A percentile compares a stretch with the other conserved stretches of the same genome.
phyloP scores from a whole-genome alignment of 2,329 filamentous ascomycete genomes.

The Stagonosporopsis vannaccii region DNA sequence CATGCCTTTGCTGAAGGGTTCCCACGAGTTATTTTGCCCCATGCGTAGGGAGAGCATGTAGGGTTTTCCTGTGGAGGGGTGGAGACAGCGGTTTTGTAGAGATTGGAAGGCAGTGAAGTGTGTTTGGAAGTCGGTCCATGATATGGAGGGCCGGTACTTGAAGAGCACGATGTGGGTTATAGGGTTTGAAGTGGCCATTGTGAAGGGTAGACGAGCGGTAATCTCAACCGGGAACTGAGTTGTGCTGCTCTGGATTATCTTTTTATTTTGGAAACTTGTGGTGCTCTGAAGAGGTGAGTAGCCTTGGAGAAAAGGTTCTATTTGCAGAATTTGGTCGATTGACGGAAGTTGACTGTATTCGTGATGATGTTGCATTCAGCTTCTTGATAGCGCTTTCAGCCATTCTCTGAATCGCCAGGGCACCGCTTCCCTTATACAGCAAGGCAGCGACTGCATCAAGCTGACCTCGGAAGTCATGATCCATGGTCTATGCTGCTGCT shows the following conservation, averaged over 20 bases:
- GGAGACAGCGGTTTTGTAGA: conserved; percentile 34
- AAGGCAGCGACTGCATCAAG: not conserved
- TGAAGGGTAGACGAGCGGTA: not conserved
- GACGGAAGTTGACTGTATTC: not conserved
- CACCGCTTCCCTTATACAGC: not conserved
- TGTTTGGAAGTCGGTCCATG: conserved; percentile 41
- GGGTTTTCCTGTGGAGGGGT: conserved; percentile 34
- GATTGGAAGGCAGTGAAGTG: conserved; percentile 43
- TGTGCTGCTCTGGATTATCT: not conserved
- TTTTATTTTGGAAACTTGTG: not conserved
- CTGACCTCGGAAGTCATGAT: not conserved
- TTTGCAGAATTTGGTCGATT: conserved; percentile 1
- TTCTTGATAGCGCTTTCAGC: not conserved
- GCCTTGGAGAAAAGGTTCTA: not conserved
- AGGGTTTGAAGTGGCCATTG: conserved; percentile 1
- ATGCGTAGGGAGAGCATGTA: conserved; percentile 44
- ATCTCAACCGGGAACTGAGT: not conserved
- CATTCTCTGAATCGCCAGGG: not conserved
- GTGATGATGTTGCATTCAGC: conserved; percentile 4
- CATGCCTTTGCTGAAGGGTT: conserved; percentile 42
- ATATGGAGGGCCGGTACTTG: conserved; percentile 42
- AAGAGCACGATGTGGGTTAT: conserved; percentile 49
- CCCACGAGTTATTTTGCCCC: conserved; percentile 47
- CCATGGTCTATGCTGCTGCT: not conserved
- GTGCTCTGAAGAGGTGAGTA: no score